Base-by-base conservation (phyloP, 2,329 filamentous ascomycete genomes). In the Immersiporthe knoxdaviesiana region DNA sequence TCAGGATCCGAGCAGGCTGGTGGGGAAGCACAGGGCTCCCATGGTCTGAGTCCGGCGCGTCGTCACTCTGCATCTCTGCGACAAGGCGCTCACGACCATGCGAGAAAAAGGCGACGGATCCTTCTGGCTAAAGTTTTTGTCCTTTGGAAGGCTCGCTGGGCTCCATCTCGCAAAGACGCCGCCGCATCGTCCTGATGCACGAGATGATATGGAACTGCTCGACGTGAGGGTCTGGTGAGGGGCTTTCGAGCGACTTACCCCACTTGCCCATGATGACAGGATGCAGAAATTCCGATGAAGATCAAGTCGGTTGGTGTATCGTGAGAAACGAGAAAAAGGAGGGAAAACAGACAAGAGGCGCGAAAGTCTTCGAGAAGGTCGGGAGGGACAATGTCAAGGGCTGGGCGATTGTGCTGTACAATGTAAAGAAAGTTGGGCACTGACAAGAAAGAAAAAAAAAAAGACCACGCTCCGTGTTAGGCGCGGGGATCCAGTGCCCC, bases 181-280 rank as follows among this genome's bases (percentile, higher is more conserved):
- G 1, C 27, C 54, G 54, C 18, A 14, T 27, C n/a, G 50, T 27
- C 50, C 4, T 21, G 32, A 50, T 59, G 44, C 63, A 3, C 24
- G 24, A 21, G 44, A 67, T 7, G 44, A 41, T n/a, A n/a, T n/a
- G 32, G 30, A 41, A 16, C n/a, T 32, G 44, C 56, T 52, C 47
- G n/a, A 21, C 41, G 14, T 41, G 56, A 41, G 2, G 39, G n/a
- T 21, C 27, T 27, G 24, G 30, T 52, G 32, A 62, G 52, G n/a
- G 63, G 59, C 56, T 47, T 60, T 56, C 24, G 67, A 65, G 50
- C 63, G 41, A 71, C 70, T 50, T 67, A 71, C 70, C 70, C 70
- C 70, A 71, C 60, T 71, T 71, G 59, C 67, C 70, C 69, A 71
- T 71, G 24, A 50, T 69, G 44, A 60, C 21, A n/a, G 27, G 12